Conservation (phyloP, 257 asterid species). For the Jacaranda copaia region DNA sequence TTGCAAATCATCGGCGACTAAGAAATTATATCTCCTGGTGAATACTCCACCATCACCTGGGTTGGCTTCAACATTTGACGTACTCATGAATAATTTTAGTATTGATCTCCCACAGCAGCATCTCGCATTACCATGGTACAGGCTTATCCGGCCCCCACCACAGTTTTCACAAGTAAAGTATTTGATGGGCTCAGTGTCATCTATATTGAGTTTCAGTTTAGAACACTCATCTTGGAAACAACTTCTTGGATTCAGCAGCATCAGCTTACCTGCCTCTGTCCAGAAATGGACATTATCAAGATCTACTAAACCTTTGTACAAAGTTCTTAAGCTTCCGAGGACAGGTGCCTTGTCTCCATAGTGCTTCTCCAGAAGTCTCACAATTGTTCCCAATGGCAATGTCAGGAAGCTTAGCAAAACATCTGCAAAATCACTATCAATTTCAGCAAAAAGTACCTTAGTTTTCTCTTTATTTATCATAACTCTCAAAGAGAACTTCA, state of each 20-base stretch:
- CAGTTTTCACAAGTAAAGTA: not conserved
- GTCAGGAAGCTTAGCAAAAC: constrained; percentile 35
- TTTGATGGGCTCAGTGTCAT: not conserved
- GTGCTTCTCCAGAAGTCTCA: constrained; percentile 14
- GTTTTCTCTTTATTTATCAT: constrained; percentile 24
- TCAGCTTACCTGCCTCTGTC: not conserved
- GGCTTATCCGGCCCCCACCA: too few relatives aligned
- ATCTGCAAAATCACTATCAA: constrained; percentile 20
- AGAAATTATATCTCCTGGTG: too few relatives aligned
- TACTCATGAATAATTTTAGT: too few relatives aligned
- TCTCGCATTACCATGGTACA: not conserved
- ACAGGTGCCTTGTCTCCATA: not conserved
- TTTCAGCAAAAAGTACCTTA: constrained; percentile 36
- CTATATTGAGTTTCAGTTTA: constrained; percentile 18
- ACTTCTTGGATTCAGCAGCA: constrained; percentile 27
- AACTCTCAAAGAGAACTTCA: constrained; percentile 27
- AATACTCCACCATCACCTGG: not conserved
- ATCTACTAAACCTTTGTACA: constrained; percentile 3
- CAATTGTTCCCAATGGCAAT: constrained; percentile 31
- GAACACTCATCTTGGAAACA: not conserved
- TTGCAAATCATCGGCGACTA: too few relatives aligned
- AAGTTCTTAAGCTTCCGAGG: constrained; percentile 30
- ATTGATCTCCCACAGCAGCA: not conserved
- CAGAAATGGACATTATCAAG: constrained; percentile 15
- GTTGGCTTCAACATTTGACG: not conserved